Percentiles rank a stretch among this genome's conserved stretches.
Conservation (phyloP, 2,329 filamentous ascomycete species). For the Aureobasidium mangrovei region DNA sequence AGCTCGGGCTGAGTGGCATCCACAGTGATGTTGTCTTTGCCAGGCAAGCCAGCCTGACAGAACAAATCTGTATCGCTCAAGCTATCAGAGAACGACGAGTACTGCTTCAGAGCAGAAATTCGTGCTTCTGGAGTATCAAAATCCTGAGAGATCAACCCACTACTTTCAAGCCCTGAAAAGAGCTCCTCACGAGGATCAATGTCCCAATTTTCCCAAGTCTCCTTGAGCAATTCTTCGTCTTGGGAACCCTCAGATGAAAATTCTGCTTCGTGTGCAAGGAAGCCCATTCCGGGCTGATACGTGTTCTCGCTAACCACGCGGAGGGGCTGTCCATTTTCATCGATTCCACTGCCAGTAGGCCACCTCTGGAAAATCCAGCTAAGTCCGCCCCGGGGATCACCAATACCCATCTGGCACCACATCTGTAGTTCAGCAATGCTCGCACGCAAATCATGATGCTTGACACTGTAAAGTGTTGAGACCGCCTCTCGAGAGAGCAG, state of each 20-base stretch:
- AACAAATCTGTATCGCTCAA: conserved; percentile 60
- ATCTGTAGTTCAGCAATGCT: conserved; percentile 80
- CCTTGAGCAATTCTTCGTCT: conserved; percentile 55
- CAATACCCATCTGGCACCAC: conserved; percentile 95
- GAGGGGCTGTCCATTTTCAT: conserved; percentile 57
- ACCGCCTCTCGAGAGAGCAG: conserved; percentile 60
- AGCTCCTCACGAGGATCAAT: conserved; percentile 31
- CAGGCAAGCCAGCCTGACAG: conserved; percentile 42
- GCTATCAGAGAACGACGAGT: conserved; percentile 47
- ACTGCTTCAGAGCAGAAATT: conserved; percentile 37
- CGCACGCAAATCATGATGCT: conserved; percentile 65
- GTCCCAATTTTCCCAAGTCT: conserved; percentile 60
- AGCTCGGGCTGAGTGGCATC: conserved; percentile 58
- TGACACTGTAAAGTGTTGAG: conserved; percentile 59
- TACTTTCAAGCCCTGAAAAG: background rate
- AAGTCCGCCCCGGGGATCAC: conserved; percentile 76
- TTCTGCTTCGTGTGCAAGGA: conserved; percentile 43
- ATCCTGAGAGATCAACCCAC: background rate
- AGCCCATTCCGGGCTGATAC: conserved; percentile 69
- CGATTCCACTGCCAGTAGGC: conserved; percentile 61
- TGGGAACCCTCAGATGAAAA: conserved; percentile 19
- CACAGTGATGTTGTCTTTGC: conserved; percentile 10
- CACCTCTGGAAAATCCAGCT: conserved; percentile 81
- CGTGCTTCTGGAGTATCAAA: background rate
- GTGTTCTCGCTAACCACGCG: conserved; percentile 76